These are phyloP conservation scores for Nymphaea colorata DNA, from an alignment of 164 flowering plant species.

Conservation along the genomic window DNA sequence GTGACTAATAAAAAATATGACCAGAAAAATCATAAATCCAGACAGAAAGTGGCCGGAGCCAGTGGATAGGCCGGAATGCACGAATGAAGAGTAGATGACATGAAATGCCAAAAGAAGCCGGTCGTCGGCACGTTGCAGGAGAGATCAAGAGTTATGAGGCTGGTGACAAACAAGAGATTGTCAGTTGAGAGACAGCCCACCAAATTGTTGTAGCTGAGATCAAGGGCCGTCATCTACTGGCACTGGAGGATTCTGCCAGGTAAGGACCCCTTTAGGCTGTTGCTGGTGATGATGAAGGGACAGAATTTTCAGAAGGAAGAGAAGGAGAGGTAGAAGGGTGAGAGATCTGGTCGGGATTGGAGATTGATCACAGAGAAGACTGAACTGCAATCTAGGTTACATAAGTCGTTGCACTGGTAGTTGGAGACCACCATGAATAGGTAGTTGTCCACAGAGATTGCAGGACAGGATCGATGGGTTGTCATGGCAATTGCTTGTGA, in stretches of 20 bases:
- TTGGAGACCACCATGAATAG: conserved; percentile 41
- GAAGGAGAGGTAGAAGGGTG: conserved; percentile 29
- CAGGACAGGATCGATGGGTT: too few relatives aligned
- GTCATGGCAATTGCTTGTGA: too few relatives aligned
- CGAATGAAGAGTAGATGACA: too few relatives aligned
- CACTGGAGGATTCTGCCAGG: conserved; percentile 39
- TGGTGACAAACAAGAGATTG: conserved; percentile 22
- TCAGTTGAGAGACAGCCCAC: conserved; percentile 32
- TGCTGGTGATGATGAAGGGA: conserved; percentile 30
- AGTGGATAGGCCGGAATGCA: too few relatives aligned
- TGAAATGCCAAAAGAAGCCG: too few relatives aligned
- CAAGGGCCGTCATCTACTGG: conserved; percentile 36
- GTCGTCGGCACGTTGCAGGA: conserved; percentile 25
- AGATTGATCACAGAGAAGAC: conserved; percentile 40
- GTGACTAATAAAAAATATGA: too few relatives aligned
- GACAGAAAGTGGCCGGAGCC: too few relatives aligned
- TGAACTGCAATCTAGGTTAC: conserved; percentile 38
- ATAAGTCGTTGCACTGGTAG: conserved; percentile 46
- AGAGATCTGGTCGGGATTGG: conserved; percentile 24
- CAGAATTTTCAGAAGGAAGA: conserved; percentile 39
- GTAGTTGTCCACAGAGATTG: conserved; percentile 23
- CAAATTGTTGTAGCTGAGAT: conserved; percentile 40
- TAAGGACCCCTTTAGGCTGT: conserved; percentile 33
- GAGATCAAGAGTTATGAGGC: conserved; percentile 29
- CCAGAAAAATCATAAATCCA: too few relatives aligned